These are phyloP conservation scores for Stylosanthes scabra DNA, from an alignment of 331 rosid genomes.

Conservation along the genomic window DNA sequence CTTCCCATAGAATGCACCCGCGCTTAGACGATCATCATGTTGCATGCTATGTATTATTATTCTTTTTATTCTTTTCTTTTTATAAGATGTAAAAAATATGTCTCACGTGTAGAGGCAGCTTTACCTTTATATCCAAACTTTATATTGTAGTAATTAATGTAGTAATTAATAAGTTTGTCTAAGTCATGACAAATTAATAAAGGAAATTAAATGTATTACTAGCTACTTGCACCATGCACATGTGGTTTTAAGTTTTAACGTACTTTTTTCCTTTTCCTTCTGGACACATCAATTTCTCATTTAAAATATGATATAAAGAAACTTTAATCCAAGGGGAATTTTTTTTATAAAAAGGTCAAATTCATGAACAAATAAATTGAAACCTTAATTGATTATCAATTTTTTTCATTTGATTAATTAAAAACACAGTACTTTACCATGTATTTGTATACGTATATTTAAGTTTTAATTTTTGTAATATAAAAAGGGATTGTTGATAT, in stretches of 20 bases:
- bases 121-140: background rate
- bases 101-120: background rate
- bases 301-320: no score
- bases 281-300: background rate
- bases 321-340: no score
- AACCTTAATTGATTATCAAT: no score
- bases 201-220: background rate
- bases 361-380: no score
- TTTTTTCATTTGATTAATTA: no score
- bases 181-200: background rate
- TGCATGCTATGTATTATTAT: no score
- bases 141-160: no score
- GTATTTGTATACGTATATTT: no score
- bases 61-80: no score
- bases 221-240: background rate
- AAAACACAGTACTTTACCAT: no score
- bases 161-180: background rate
- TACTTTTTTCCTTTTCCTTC: background rate
- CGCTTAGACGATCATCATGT: constrained; percentile 6
- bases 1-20: constrained; percentile 55
- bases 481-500: background rate
- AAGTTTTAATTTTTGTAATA: background rate
- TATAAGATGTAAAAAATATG: background rate
- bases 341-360: no score
- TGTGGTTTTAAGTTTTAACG: background rate